These are phyloP conservation scores for Sherardia arvensis DNA, from an alignment of 257 asterid genomes.

Conservation along the genomic window DNA sequence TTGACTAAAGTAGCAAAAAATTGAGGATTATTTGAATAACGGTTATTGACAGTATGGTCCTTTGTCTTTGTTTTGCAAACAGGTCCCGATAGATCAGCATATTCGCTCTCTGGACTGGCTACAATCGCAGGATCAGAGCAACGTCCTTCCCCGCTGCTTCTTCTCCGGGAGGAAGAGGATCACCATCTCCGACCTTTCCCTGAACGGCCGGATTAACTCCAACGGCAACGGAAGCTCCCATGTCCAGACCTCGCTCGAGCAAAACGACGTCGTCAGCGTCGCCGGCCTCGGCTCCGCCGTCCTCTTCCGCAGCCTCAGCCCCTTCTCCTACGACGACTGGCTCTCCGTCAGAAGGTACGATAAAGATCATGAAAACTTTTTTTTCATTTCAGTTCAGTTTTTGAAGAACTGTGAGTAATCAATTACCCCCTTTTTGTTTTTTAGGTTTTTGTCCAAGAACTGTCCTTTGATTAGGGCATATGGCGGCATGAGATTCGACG, in stretches of 20 bases:
- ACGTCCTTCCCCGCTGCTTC: slow-evolving; percentile 68
- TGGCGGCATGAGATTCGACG: slow-evolving; percentile 86
- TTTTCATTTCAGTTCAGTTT: neutral
- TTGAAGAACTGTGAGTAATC: neutral
- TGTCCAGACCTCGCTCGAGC: slow-evolving; percentile 16
- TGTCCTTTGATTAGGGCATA: slow-evolving; percentile 84
- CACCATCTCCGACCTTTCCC: slow-evolving; percentile 18
- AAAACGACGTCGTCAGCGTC: slow-evolving; percentile 51
- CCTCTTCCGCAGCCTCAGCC: slow-evolving; percentile 57
- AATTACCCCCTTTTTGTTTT: slow-evolving; percentile 4
- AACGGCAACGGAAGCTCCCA: slow-evolving; percentile 18
- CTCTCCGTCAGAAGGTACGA: slow-evolving; percentile 64
- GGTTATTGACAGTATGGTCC: neutral
- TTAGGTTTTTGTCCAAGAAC: slow-evolving; percentile 74
- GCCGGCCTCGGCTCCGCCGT: slow-evolving; percentile 94
- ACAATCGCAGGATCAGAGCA: slow-evolving; percentile 42
- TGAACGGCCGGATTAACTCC: slow-evolving; percentile 8
- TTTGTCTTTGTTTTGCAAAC: neutral
- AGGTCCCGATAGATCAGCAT: slow-evolving; percentile 77
- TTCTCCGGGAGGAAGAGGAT: slow-evolving; percentile 71
- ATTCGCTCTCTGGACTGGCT: slow-evolving; percentile 89
- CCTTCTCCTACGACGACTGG: slow-evolving; percentile 79
- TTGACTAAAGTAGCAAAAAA: neutral
- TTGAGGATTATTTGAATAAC: neutral
- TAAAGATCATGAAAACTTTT: neutral